Conservation (phyloP, 768 basidiomycete genomes). For the Hydnomerulius pinastri region DNA sequence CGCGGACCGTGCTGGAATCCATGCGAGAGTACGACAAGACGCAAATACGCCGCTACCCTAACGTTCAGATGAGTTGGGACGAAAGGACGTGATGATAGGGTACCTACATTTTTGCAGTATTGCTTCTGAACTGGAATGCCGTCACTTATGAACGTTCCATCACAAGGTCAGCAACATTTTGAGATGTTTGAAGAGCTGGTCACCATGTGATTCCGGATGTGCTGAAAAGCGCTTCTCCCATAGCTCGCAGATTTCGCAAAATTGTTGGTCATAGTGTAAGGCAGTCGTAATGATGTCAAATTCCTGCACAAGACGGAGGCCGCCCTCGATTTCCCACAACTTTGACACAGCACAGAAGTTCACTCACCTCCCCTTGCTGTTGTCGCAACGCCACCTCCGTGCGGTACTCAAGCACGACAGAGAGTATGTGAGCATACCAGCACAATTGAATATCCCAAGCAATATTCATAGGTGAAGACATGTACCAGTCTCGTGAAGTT, state of each 20-base stretch:
- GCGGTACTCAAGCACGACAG: conserved; percentile 51
- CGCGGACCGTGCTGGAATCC: conserved; percentile 53
- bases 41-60: conserved; percentile 56
- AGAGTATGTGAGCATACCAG: conserved; percentile 53
- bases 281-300: conserved; percentile 37
- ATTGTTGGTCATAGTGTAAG: conserved; percentile 39
- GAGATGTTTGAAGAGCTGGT: conserved; percentile 13
- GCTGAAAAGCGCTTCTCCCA: conserved; percentile 46
- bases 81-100: not conserved
- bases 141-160: not conserved
- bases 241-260: conserved; percentile 38
- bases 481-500: conserved; percentile 52
- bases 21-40: conserved; percentile 55
- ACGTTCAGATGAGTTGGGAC: conserved; percentile 3
- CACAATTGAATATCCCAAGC: conserved; percentile 51
- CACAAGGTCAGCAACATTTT: not conserved
- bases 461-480: conserved; percentile 38
- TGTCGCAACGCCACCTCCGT: conserved; percentile 9
- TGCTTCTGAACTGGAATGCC: conserved; percentile 46
- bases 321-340: too few species aligned
- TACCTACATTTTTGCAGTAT: conserved; percentile 45
- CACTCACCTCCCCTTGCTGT: conserved; percentile 1
- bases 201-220: conserved; percentile 39
- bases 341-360: not conserved
- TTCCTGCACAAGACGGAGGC: conserved; percentile 26